These are phyloP conservation scores for Alternaria sp. DNA, from an alignment of 2,329 filamentous ascomycete species.

Conservation along the genomic window DNA sequence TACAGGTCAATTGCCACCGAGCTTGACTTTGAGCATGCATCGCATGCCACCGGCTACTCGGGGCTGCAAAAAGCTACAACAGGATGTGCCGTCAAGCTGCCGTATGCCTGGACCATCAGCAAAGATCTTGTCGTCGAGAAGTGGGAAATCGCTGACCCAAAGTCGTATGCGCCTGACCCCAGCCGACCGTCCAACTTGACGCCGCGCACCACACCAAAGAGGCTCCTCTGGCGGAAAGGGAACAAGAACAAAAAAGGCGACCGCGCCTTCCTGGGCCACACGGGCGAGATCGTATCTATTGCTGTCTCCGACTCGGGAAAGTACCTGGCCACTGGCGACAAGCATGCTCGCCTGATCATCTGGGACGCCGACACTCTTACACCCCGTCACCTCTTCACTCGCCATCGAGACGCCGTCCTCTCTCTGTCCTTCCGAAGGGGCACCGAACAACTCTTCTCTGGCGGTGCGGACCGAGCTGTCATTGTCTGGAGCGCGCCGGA, in stretches of 20 bases:
- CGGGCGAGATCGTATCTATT: constrained; percentile 80
- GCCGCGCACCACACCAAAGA: constrained; percentile 69
- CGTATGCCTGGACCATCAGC: constrained; percentile 86
- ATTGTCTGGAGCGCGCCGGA: constrained; percentile 96
- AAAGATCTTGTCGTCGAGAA: constrained; percentile 88
- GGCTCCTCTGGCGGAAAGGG: constrained; percentile 70
- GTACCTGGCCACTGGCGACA: constrained; percentile 89
- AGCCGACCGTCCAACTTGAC: constrained; percentile 50
- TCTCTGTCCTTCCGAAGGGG: constrained; percentile 85
- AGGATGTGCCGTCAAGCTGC: constrained; percentile 78
- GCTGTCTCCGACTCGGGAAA: constrained; percentile 90
- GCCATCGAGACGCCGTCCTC: constrained; percentile 89
- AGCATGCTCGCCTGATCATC: constrained; percentile 84
- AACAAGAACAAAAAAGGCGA: constrained; percentile 68
- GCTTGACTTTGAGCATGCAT: constrained; percentile 73
- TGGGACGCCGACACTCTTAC: constrained; percentile 84
- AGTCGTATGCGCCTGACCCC: constrained; percentile 34
- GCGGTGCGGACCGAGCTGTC: constrained; percentile 89
- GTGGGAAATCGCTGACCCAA: constrained; percentile 78
- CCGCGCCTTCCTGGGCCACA: constrained; percentile 73
- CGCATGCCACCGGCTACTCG: constrained; percentile 77
- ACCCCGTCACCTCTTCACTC: constrained; percentile 84
- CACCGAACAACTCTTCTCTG: constrained; percentile 90
- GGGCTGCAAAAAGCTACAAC: constrained; percentile 82
- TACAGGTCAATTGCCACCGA: constrained; percentile 82